Base-by-base conservation (phyloP, 2,329 filamentous ascomycete species). In the Penicillium hordei region DNA sequence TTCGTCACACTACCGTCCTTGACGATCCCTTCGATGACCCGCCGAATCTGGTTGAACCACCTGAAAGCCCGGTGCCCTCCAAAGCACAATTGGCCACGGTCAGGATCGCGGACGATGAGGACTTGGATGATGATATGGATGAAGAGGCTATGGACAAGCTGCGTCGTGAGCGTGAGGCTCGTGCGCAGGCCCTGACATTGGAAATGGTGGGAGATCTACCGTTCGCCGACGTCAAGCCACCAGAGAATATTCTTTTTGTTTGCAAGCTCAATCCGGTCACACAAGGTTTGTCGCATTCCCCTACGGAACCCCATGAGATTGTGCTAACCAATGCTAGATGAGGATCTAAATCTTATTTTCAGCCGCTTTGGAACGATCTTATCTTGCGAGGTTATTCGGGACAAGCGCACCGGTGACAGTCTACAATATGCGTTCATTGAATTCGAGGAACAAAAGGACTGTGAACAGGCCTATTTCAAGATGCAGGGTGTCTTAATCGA, bases 211-310 rank as follows among this genome's bases (percentile, higher is more conserved):
- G 94, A 43, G 94, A 99, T 73, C 80, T 99, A 58, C 94, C 94
- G 5, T 99, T 97, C 75, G 94, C 94, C 58, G 94, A 99, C 76
- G 93, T 99, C 67, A 95, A 93, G 68, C 94, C 94, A 5, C 94
- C 94, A 0, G 94, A 99, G 78, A 97, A 99, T 74, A 88, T 99
- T 15, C 82, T 99, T 2, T 99, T 99, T 72, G 93, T 99, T 43
- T 99, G 94, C 87, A 99, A 99, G 74, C 82, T 99, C 43, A 99
- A 99, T 68, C 94, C 94, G 0, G 92, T 99, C 46, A 99, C 94
- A 10, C 89, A 91, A 70, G 81, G 81, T 82, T 72, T 61, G 70
- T 65, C 54, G 27, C 17, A 29, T 42, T 45, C 8, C 25, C 31
- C 40, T n/a, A 19, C 5, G 7, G 15, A 36, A 5, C 12, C 12